Evolutionary conservation across 768 basidiomycete species (phyloP).

Genomic region (Hortiboletus flavorubellus): DNA sequence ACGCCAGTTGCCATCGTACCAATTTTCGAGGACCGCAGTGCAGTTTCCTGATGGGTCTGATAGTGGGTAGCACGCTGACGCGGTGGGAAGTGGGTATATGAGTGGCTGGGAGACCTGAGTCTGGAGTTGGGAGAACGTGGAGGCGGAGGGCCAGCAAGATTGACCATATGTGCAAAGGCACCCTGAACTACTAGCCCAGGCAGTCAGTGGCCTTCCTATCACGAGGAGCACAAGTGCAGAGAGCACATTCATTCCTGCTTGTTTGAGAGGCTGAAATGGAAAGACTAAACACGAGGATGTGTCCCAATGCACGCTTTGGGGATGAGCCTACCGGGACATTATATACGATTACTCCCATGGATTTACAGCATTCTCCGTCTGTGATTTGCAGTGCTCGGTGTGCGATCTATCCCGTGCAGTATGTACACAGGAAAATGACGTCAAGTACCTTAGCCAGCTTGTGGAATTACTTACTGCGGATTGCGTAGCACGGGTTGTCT

Average conservation of each 20-base stretch:
- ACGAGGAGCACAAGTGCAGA: not conserved
- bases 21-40: conserved; percentile 25
- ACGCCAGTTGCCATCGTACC: conserved; percentile 39
- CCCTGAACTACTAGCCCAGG: not conserved
- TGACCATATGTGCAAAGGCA: conserved; percentile 20
- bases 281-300: not conserved
- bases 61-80: conserved; percentile 17
- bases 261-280: too few relatives aligned
- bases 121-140: conserved; percentile 13
- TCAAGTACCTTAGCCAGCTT: too few relatives aligned
- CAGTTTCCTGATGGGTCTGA: conserved; percentile 37
- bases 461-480: too few relatives aligned
- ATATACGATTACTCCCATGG: too few relatives aligned
- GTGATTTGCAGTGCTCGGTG: too few relatives aligned
- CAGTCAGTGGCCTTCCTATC: not conserved
- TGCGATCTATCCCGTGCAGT: too few relatives aligned
- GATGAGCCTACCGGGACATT: too few relatives aligned
- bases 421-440: too few relatives aligned
- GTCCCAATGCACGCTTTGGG: too few relatives aligned
- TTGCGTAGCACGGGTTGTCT: too few relatives aligned
- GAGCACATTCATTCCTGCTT: not conserved
- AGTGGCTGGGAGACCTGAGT: conserved; percentile 16
- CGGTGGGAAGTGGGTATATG: conserved; percentile 11
- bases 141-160: conserved; percentile 18
- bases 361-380: too few relatives aligned